Percentiles rank a stretch among this genome's conserved stretches.
Conservation (phyloP, 345 rosid species). For the Jatropha curcas region DNA sequence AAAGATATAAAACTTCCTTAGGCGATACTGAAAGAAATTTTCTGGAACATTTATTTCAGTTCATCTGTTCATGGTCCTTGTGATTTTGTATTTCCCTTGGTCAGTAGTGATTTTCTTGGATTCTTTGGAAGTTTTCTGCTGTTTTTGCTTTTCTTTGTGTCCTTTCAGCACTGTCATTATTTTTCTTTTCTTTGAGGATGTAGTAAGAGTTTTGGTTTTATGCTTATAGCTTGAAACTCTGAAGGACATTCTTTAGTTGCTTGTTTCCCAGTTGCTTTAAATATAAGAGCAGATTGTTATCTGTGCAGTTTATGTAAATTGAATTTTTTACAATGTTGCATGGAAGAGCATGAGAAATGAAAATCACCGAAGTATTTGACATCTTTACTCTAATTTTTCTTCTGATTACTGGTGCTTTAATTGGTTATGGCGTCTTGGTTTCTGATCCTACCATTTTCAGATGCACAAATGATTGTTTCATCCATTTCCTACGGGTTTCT, state of each 20-base stretch:
- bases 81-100: background rate
- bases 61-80: background rate
- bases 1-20: conserved; percentile 3
- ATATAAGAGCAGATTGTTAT: background rate
- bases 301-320: background rate
- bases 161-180: background rate
- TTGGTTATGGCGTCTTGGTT: background rate
- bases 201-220: background rate
- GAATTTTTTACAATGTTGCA: background rate
- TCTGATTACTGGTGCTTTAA: background rate
- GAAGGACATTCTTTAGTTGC: background rate
- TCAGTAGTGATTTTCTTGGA: background rate
- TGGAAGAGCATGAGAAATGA: background rate
- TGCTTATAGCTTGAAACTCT: background rate
- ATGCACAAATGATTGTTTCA: background rate
- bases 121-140: background rate
- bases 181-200: background rate
- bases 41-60: background rate
- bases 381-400: background rate
- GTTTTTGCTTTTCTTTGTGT: background rate
- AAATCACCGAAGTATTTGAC: background rate
- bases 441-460: background rate
- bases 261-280: background rate
- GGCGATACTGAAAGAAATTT: background rate
- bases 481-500: background rate